Percentiles rank a stretch among this genome's conserved stretches.
phyloP scores from a whole-genome alignment of 2,329 filamentous ascomycete genomes.

The Aspergillus pseudoterreus region DNA sequence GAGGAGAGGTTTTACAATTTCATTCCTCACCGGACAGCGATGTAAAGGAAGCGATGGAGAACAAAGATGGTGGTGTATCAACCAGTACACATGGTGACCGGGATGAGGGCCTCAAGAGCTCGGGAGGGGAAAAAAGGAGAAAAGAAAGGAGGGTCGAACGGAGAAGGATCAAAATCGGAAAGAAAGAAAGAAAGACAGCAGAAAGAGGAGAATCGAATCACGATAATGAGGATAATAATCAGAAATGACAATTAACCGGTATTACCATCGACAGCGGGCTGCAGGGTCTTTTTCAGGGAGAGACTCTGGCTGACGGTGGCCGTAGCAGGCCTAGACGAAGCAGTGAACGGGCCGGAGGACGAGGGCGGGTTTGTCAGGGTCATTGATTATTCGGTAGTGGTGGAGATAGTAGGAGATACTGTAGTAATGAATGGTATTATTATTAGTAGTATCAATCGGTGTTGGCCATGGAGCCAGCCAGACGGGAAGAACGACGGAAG shows the following conservation, averaged over 20 bases:
- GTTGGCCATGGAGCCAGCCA: constrained; percentile 2
- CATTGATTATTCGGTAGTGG: constrained; percentile 25
- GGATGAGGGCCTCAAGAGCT: background rate
- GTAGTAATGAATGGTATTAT: background rate
- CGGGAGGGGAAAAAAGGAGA: constrained; percentile 8
- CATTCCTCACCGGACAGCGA: background rate
- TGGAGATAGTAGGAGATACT: background rate
- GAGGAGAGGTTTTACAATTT: constrained; percentile 3
- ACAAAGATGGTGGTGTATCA: constrained; percentile 2
- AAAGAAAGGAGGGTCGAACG: constrained; percentile 1
- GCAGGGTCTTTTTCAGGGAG: constrained; percentile 41
- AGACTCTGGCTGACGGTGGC: constrained; percentile 29
- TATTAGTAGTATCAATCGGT: constrained; percentile 2
- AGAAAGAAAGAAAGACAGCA: constrained; percentile 11
- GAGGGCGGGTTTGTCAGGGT: constrained; percentile 42
- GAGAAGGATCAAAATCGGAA: background rate
- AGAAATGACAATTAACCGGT: constrained; percentile 19
- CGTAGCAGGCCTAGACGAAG: constrained; percentile 32
- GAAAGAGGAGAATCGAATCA: constrained; percentile 7
- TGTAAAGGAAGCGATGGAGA: background rate
- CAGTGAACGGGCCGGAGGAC: constrained; percentile 37
- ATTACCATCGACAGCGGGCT: constrained; percentile 47
- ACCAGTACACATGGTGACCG: constrained; percentile 11
- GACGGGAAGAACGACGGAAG: background rate
- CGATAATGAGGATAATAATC: background rate